A percentile compares a stretch with the other conserved stretches of the same genome.
phyloP scores from a whole-genome alignment of 768 basidiomycete species.

The Agaricus subrufescens region DNA sequence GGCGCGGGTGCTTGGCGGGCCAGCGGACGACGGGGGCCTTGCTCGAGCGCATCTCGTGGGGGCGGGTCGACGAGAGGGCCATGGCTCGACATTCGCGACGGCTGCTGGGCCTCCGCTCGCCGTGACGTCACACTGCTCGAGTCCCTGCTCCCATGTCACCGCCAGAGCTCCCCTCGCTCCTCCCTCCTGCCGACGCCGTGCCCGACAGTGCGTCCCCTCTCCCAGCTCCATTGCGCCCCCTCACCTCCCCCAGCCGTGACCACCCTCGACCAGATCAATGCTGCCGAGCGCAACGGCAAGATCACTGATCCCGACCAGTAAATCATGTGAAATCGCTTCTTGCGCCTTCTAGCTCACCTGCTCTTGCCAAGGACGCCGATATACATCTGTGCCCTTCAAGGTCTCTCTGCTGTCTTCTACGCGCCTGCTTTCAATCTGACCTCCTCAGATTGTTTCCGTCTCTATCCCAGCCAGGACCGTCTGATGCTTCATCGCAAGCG shows the following conservation, averaged over 20 bases:
- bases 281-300: conserved; percentile 42
- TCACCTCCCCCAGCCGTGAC: conserved; percentile 39
- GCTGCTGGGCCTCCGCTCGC: neutral
- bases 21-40: conserved; percentile 39
- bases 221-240: neutral
- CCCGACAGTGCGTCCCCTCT: conserved; percentile 38
- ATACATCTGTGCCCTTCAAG: conserved; percentile 68
- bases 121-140: conserved; percentile 28
- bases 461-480: conserved; percentile 67
- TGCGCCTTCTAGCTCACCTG: neutral
- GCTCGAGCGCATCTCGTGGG: no score
- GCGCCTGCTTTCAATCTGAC: neutral
- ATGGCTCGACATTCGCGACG: neutral
- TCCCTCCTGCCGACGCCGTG: conserved; percentile 45
- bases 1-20: conserved; percentile 32
- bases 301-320: conserved; percentile 66
- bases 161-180: conserved; percentile 38
- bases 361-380: conserved; percentile 57
- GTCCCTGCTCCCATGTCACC: conserved; percentile 2
- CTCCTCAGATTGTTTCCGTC: conserved; percentile 55
- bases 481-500: conserved; percentile 69
- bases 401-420: conserved; percentile 26
- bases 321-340: conserved; percentile 18
- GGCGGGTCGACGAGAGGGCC: no score
- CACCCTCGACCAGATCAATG: conserved; percentile 46